These are phyloP conservation scores for Prasinococcaceae sp. DNA, from an alignment of 139 green algal species.

Conservation along the genomic window DNA sequence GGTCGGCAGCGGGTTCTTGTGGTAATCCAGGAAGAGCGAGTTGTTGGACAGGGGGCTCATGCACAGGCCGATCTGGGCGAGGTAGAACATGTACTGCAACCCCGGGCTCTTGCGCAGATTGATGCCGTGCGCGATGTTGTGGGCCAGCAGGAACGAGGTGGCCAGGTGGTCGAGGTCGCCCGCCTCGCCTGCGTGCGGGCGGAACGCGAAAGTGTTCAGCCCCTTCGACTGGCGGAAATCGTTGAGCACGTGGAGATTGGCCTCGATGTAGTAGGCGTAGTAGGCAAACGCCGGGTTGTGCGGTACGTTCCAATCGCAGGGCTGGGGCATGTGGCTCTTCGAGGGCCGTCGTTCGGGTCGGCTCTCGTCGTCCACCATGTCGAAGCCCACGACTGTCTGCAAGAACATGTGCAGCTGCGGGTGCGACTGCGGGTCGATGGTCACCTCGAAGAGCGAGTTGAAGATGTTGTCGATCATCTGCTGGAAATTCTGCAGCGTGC, in stretches of 20 bases:
- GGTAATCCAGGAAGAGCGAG: constrained; percentile 98
- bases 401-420: constrained; percentile 97
- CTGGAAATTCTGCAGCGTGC: constrained; percentile 39
- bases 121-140: constrained; percentile 98
- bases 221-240: constrained; percentile 73
- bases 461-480: constrained; percentile 99
- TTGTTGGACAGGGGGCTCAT: constrained; percentile 98
- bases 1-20: constrained; percentile 94
- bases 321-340: constrained; percentile 82
- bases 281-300: constrained; percentile 88
- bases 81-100: constrained; percentile 44
- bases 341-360: constrained; percentile 86
- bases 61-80: constrained; percentile 77
- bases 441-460: constrained; percentile 93
- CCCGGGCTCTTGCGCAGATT: constrained; percentile 85
- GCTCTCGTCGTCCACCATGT: constrained; percentile 98
- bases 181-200: constrained; percentile 62
- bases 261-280: constrained; percentile 96
- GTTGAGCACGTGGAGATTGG: constrained; percentile 92
- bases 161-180: constrained; percentile 94
- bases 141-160: constrained; percentile 68
- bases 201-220: constrained; percentile 82
- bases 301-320: constrained; percentile 50
- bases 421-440: constrained; percentile 75
- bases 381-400: constrained; percentile 90